A percentile compares a stretch with the other conserved stretches of the same genome.
Conservation (phyloP, 768 basidiomycete genomes). For the Daedalea quercina region DNA sequence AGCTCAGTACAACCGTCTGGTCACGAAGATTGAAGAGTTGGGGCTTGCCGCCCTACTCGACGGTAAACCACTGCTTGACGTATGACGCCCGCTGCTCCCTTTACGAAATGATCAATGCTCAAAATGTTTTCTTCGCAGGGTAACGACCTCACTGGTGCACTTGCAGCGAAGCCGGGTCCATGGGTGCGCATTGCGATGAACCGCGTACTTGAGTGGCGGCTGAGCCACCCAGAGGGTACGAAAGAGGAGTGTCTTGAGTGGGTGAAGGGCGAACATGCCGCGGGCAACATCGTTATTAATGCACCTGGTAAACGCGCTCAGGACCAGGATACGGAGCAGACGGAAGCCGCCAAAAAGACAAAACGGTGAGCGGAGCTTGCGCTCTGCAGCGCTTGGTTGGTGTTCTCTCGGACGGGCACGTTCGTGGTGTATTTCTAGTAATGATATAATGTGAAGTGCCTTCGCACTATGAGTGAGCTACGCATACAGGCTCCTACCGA, state of each 20-base stretch:
- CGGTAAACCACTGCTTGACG: slow-evolving; percentile 70
- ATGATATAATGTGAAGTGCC: not conserved
- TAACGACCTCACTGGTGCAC: slow-evolving; percentile 46
- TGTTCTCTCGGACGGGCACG: not conserved
- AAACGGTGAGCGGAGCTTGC: slow-evolving; percentile 9
- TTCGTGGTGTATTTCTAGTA: not conserved
- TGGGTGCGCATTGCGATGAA: slow-evolving; percentile 61
- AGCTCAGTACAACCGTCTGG: slow-evolving; percentile 59
- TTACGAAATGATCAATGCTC: not conserved
- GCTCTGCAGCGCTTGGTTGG: too few relatives aligned
- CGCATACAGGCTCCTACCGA: not conserved
- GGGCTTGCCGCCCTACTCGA: slow-evolving; percentile 56
- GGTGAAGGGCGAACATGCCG: slow-evolving; percentile 49
- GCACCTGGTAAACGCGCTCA: slow-evolving; percentile 23
- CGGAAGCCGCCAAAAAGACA: slow-evolving; percentile 21
- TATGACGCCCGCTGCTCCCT: slow-evolving; percentile 30
- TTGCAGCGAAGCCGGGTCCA: slow-evolving; percentile 54
- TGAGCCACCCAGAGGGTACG: slow-evolving; percentile 62
- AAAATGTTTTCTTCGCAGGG: slow-evolving; percentile 44
- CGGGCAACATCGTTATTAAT: slow-evolving; percentile 33
- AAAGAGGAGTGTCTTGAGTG: slow-evolving; percentile 65
- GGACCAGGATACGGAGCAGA: slow-evolving; percentile 12
- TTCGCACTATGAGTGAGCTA: not conserved
- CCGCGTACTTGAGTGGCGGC: slow-evolving; percentile 80
- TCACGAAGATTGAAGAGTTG: slow-evolving; percentile 51